Base-by-base conservation (phyloP, 2,329 filamentous ascomycete genomes). In the Ploettnerulaceae sp. region DNA sequence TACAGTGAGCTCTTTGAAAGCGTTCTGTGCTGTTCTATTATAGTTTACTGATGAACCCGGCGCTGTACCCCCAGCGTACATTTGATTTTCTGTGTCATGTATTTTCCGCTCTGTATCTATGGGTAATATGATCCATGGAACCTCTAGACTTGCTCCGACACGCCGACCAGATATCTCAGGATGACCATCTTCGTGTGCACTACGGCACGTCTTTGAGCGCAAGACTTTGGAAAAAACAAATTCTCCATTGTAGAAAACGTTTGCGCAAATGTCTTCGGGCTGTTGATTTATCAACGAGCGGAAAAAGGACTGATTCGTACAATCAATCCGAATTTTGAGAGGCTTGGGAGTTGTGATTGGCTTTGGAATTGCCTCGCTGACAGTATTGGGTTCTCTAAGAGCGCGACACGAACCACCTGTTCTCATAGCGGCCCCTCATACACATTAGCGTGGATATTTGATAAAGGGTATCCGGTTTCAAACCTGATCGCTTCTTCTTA, bases 191-290 rank as follows among this genome's bases (percentile, higher is more conserved):
- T 45, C 40, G n/a, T 28, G 31, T 9, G 26, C 43, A 35, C 21
- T 41, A 26, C 24, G 26, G 17, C 47, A n/a, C 15, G 49, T 49
- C 2, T 36, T 37, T n/a, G 42, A 26, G 5, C 46, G 46, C 22
- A 47, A 39, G 21, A 47, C 17, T 15, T 25, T 48, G 1, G 46
- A 49, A 7, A 26, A 26, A 7, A 35, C 36, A n/a, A 53, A 48
- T 26, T 50, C 40, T n/a, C 51, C 51, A 44, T 53, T 53, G 37
- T 44, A 48, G 29, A 45, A 51, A 9, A 53, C 43, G 22, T 32
- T 50, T 12, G 51, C 22, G 12, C 40, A 51, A 14, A 53, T 20
- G 21, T 49, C 47, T 20, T 45, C 22, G n/a, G 31, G 34, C 8
- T 21, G 12, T 7, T 44, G 28, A 2, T 38, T 45, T 6, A 32